These are phyloP conservation scores for Coprinopsis strossmayeri DNA, from an alignment of 768 basidiomycete species.

Conservation along the genomic window DNA sequence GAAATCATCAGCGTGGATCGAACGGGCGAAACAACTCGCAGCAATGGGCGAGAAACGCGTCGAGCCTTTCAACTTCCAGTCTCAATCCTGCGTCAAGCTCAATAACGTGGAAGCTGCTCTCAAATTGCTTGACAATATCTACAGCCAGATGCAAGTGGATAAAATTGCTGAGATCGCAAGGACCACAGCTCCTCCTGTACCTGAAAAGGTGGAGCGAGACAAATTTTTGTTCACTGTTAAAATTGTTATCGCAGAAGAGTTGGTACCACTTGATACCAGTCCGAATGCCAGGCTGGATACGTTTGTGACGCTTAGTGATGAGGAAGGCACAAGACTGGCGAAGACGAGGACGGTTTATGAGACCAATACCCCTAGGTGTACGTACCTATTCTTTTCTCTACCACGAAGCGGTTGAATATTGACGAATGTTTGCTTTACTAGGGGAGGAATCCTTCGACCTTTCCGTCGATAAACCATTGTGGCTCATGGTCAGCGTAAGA, in stretches of 20 bases:
- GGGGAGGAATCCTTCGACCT: slow-evolving; percentile 98
- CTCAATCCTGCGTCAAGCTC: slow-evolving; percentile 93
- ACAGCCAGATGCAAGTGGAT: slow-evolving; percentile 87
- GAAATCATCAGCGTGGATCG: slow-evolving; percentile 84
- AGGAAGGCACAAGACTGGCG: slow-evolving; percentile 80
- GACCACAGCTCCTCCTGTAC: slow-evolving; percentile 57
- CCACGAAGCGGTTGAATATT: neutral
- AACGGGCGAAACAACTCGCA: slow-evolving; percentile 76
- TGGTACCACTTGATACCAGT: slow-evolving; percentile 71
- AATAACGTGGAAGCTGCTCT: slow-evolving; percentile 96
- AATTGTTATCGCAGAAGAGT: slow-evolving; percentile 83
- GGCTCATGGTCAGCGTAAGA: slow-evolving; percentile 94
- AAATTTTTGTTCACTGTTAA: slow-evolving; percentile 91
- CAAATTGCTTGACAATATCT: slow-evolving; percentile 88
- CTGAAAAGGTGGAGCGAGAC: slow-evolving; percentile 59
- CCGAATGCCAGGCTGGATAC: slow-evolving; percentile 82
- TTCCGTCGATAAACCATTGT: slow-evolving; percentile 87
- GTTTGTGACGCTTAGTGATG: slow-evolving; percentile 92
- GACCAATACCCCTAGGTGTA: slow-evolving; percentile 83
- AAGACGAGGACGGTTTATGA: slow-evolving; percentile 98
- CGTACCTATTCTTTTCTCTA: slow-evolving; percentile 23
- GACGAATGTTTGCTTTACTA: slow-evolving; percentile 21
- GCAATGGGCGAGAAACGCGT: slow-evolving; percentile 82
- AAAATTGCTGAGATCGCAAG: slow-evolving; percentile 63
- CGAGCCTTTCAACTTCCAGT: slow-evolving; percentile 90